A percentile compares a stretch with the other conserved stretches of the same genome.
Evolutionary conservation across 1,284 basidiomycete species (phyloP).

Genomic region (Hemileia vastatrix): DNA sequence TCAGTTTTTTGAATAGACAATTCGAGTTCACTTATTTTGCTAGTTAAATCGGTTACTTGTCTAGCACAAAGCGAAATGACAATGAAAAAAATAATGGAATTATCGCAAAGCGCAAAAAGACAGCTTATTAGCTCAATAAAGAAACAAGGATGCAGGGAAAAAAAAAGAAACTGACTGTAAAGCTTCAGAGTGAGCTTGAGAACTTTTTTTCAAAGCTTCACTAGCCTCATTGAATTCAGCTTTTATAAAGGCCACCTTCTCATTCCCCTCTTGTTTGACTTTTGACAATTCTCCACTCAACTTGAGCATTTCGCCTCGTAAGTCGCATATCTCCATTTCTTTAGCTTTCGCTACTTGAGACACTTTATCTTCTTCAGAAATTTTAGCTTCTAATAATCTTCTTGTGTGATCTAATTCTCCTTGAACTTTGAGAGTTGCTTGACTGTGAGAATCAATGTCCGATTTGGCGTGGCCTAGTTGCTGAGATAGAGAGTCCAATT

Average conservation of each 20-base stretch:
- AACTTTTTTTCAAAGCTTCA: slow-evolving; percentile 52
- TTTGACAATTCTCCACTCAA: slow-evolving; percentile 38
- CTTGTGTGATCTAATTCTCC: slow-evolving; percentile 78
- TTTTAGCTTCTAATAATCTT: slow-evolving; percentile 67
- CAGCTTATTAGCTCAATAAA: slow-evolving; percentile 11
- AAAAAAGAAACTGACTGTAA: slow-evolving; percentile 7
- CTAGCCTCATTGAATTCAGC: slow-evolving; percentile 46
- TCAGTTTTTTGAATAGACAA: slow-evolving; percentile 56
- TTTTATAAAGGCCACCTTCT: slow-evolving; percentile 40
- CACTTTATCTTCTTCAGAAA: slow-evolving; percentile 71
- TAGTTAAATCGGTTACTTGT: slow-evolving; percentile 11
- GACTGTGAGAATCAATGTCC: slow-evolving; percentile 54
- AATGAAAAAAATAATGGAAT: background rate
- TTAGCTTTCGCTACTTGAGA: slow-evolving; percentile 76
- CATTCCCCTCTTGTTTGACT: slow-evolving; percentile 39
- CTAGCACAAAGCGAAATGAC: slow-evolving; percentile 3
- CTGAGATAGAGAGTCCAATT: slow-evolving; percentile 58
- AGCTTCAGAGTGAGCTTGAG: slow-evolving; percentile 51
- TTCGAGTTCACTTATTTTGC: slow-evolving; percentile 50
- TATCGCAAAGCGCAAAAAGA: background rate
- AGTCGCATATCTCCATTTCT: slow-evolving; percentile 65
- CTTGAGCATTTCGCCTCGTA: slow-evolving; percentile 58
- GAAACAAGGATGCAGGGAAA: background rate
- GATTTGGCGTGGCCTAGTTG: slow-evolving; percentile 59
- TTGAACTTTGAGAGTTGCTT: slow-evolving; percentile 57